Evolutionary conservation across 179 eudicot genomes (phyloP).

Genomic region (Silene coronaria): DNA sequence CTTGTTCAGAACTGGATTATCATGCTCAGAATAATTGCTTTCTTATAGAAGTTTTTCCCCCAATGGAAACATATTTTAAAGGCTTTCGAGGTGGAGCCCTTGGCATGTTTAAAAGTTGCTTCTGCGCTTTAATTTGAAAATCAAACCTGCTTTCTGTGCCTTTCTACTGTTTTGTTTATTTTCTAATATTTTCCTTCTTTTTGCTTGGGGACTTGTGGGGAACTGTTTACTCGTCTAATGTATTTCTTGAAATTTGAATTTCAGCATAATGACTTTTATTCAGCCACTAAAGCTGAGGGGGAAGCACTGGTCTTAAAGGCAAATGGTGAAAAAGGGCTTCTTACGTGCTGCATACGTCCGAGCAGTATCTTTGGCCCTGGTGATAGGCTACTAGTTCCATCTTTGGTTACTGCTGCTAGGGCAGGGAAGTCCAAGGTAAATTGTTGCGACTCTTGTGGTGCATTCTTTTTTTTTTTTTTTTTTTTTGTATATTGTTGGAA

Average conservation of each 20-base stretch:
- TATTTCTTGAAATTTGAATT: constrained; percentile 9
- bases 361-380: constrained; percentile 98
- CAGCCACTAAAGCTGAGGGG: constrained; percentile 93
- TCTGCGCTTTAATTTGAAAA: neutral
- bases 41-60: neutral
- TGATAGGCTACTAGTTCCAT: constrained; percentile 86
- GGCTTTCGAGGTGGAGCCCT: too few relatives aligned
- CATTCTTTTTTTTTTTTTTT: neutral
- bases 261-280: constrained; percentile 89
- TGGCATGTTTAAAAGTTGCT: neutral
- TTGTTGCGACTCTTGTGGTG: constrained; percentile 1
- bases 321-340: constrained; percentile 77
- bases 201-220: neutral
- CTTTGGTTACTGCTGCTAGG: constrained; percentile 87
- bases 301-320: constrained; percentile 81
- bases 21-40: too few relatives aligned
- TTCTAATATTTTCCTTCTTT: neutral
- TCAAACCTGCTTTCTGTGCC: neutral
- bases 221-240: neutral
- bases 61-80: too few relatives aligned
- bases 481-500: too few relatives aligned
- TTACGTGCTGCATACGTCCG: constrained; percentile 90
- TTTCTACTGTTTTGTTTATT: neutral
- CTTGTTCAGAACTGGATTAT: too few relatives aligned
- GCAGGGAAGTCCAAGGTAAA: constrained; percentile 91